Base-by-base conservation (phyloP, 345 rosid genomes). In the Salix purpurea region DNA sequence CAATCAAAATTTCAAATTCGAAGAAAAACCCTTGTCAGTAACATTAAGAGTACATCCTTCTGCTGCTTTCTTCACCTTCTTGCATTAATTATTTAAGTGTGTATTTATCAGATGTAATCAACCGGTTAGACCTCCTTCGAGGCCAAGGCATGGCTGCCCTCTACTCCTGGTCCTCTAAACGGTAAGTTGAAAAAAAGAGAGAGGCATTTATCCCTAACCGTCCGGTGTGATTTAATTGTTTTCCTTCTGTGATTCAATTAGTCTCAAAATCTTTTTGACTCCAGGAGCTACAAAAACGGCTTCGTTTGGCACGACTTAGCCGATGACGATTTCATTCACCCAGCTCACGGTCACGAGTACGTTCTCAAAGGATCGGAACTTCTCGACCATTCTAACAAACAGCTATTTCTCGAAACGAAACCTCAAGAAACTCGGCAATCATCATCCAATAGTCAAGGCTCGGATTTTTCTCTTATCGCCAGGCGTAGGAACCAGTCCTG, bases 331-430 rank as follows among this genome's bases (percentile, higher is more conserved):
- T 88, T 90, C 83, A 87, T 95, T 78, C 83, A 87, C 74, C 98
- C 99, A 0, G 90, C 95, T 19, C 98, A 91, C 81, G 94, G 92
- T 46, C 88, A 85, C 67, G 99, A 95, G 71, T 95, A 95, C 74
- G 91, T 95, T 21, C 97, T 95, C 80, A 95, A 95, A 85, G 99
- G 99, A 81, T 89, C 99, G 44, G 96, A 93, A 81, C 88, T 95
- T 67, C 86, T 87, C 48, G 88, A 89, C 71, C 85, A 82, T 77
- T 76, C 87, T 1, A 74, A 85, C 66, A 26, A 72, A 21, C 42
- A 60, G 4, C 83, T 87, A 54, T 74, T 82, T 54, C 77, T 82
- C 52, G 91, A 91, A 67, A 56, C 81, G 39, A 79, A 85, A 74
- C 79, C 84, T 65, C 54, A 72, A 0, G 80, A 84, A 36, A 30